Conservation (phyloP, 1,284 basidiomycete genomes). For the Lentinula novae-zelandiae region DNA sequence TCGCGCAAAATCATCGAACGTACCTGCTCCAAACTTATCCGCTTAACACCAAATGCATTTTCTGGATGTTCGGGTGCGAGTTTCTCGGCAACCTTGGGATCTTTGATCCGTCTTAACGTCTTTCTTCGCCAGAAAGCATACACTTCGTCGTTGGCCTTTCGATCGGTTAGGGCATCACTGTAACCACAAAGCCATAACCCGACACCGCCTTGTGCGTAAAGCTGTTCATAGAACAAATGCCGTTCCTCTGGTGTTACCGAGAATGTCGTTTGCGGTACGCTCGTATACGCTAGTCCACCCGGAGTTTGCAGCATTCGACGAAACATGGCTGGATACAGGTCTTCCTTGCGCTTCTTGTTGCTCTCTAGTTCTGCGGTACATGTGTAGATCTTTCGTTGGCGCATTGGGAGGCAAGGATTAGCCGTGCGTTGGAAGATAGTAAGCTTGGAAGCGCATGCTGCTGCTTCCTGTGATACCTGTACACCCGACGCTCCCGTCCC, state of each 20-base stretch:
- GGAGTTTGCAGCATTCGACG: conserved; percentile 2
- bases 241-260: conserved; percentile 21
- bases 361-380: conserved; percentile 9
- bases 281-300: conserved; percentile 17
- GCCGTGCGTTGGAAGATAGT: conserved; percentile 26
- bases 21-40: conserved; percentile 18
- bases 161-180: conserved; percentile 16
- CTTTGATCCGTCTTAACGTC: conserved; percentile 17
- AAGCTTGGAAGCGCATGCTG: conserved; percentile 18
- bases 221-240: conserved; percentile 19
- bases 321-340: conserved; percentile 12
- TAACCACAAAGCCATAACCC: conserved; percentile 17
- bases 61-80: conserved; percentile 21
- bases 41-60: conserved; percentile 22
- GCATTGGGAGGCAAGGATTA: conserved; percentile 22
- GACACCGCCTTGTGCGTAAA: conserved; percentile 22
- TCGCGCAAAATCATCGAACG: not conserved
- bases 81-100: conserved; percentile 20
- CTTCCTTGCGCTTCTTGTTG: conserved; percentile 18
- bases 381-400: conserved; percentile 15
- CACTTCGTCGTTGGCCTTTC: conserved; percentile 20
- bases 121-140: conserved; percentile 25
- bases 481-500: conserved; percentile 26
- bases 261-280: conserved; percentile 10
- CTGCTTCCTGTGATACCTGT: conserved; percentile 22